Conservation (phyloP, 164 flowering plant genomes). For the Amborella trichopoda region DNA sequence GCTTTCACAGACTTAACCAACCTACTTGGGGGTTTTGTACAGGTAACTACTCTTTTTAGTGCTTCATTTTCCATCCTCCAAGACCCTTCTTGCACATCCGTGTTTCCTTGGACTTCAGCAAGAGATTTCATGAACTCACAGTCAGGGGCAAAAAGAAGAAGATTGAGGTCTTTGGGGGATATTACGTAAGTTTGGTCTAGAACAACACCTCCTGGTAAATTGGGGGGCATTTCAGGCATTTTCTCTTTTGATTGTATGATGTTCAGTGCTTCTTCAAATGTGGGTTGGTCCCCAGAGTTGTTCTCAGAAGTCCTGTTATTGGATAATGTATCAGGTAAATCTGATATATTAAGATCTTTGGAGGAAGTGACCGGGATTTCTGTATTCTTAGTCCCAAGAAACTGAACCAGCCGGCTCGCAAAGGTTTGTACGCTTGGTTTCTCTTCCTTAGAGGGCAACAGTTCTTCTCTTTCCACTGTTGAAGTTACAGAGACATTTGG, state of each 20-base stretch:
- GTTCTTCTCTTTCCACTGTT: conserved; percentile 28
- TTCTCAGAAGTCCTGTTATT: conserved; percentile 24
- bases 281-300: conserved; percentile 32
- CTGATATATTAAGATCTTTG: conserved; percentile 18
- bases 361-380: conserved; percentile 19
- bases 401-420: conserved; percentile 53
- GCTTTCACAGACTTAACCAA: conserved; percentile 72
- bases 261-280: conserved; percentile 57
- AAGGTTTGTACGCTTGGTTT: conserved; percentile 24
- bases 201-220: conserved; percentile 72
- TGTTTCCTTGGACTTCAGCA: conserved; percentile 58
- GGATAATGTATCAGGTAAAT: conserved; percentile 21
- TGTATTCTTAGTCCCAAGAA: conserved; percentile 32
- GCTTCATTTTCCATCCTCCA: conserved; percentile 66
- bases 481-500: conserved; percentile 21
- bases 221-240: conserved; percentile 47
- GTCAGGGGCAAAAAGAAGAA: conserved; percentile 58
- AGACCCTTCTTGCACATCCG: conserved; percentile 53
- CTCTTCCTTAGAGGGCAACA: conserved; percentile 36
- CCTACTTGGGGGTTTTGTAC: conserved; percentile 54
- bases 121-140: conserved; percentile 38
- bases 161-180: conserved; percentile 58
- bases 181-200: conserved; percentile 54
- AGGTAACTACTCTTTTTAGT: conserved; percentile 55
- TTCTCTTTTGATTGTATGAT: conserved; percentile 43